Base-by-base conservation (phyloP, 257 asterid genomes). In the Fraxinus americana region DNA sequence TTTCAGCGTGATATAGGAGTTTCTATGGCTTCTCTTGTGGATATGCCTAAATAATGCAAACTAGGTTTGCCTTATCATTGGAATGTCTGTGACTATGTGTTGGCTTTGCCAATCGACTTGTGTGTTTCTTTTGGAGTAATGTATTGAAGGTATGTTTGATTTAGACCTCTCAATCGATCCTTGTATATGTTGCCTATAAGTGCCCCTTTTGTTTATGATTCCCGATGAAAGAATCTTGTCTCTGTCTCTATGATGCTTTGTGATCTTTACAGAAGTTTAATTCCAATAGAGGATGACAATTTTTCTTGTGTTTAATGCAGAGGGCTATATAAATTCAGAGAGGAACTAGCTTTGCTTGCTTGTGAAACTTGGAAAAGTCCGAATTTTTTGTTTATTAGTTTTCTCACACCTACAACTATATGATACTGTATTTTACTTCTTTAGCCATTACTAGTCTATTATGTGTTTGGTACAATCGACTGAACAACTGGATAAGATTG, bases 1-100 rank as follows among this genome's bases (percentile, higher is more conserved):
- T 34, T 52, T 65, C 36, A 10, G 77, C 54, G 70, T 52, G 66
- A 29, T 4, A 52, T 50, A 7, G 23, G 70, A 36, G 67, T 25
- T 78, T 38, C 34, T 23, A 12, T 78, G 61, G 30, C 78, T 79
- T 75, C 45, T 7, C 41, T 52, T 63, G 63, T 43, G 32, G 70
- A 80, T 80, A 75, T 78, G 78, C 78, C 69, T 67, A 14, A 74
- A 78, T 82, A 87, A 82, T 78, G 84, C 87, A 76, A 73, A 79
- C 11, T 71, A 7, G 69, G 85, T 82, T 79, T 84, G 75, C 80
- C 39, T 14, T 59, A 75, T 48, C 72, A 71, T 79, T 63, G 80
- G 82, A 36, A 32, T 77, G 76, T 70, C 23, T 76, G 79, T 78
- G 35, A n/a, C 38, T 72, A 21, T 74, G 16, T 63, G 39, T 54